A percentile compares a stretch with the other conserved stretches of the same genome.
Conservation (phyloP, 768 basidiomycete species). For the Rhodocollybia butyracea region DNA sequence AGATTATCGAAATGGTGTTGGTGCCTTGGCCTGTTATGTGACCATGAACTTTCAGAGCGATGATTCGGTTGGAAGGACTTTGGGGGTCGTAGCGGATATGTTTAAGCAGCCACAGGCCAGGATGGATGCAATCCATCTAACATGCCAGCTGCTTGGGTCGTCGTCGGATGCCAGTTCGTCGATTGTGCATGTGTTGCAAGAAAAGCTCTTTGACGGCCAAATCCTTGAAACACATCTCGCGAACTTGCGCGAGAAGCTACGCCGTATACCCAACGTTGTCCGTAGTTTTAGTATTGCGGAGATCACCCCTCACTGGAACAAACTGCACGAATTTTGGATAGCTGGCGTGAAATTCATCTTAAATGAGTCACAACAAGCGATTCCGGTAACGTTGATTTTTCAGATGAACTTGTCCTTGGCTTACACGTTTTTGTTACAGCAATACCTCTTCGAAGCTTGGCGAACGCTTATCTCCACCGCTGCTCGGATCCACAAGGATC, state of each 20-base stretch:
- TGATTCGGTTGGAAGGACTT: not conserved
- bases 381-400: conserved; percentile 19
- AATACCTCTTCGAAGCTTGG: conserved; percentile 49
- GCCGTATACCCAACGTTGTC: conserved; percentile 22
- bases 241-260: conserved; percentile 19
- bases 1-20: conserved; percentile 43
- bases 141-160: not conserved
- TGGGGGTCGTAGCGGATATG: conserved; percentile 10
- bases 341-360: conserved; percentile 18
- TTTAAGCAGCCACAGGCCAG: conserved; percentile 3
- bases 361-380: conserved; percentile 8
- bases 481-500: conserved; percentile 33
- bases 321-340: conserved; percentile 36
- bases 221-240: conserved; percentile 25
- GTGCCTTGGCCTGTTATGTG: conserved; percentile 33
- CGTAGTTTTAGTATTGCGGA: conserved; percentile 35
- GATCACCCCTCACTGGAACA: conserved; percentile 34
- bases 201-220: conserved; percentile 43
- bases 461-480: conserved; percentile 52
- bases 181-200: conserved; percentile 16
- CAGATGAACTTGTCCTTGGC: not conserved
- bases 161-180: not conserved
- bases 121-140: not conserved
- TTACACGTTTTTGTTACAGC: conserved; percentile 9
- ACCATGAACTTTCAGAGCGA: not conserved